phyloP scores from a whole-genome alignment of 108 stramenopile species.

The Ochromonas danica region DNA sequence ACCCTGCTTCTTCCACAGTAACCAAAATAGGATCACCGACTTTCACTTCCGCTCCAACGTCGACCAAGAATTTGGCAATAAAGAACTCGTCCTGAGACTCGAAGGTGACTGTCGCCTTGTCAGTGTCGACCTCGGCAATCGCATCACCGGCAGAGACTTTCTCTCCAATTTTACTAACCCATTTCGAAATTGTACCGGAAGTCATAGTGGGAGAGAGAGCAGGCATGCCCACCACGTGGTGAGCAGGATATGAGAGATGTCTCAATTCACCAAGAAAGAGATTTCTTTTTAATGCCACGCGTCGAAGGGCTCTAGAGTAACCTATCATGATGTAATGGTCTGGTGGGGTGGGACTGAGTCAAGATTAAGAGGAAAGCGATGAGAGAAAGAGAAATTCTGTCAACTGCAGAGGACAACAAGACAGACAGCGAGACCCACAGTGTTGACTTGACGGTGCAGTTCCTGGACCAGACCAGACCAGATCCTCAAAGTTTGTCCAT shows the following conservation, averaged over 20 bases:
- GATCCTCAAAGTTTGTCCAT: too few species aligned
- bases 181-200: constrained; percentile 74
- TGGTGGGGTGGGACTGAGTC: too few species aligned
- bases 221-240: constrained; percentile 49
- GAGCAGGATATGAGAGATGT: constrained; percentile 25
- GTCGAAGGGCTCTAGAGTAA: too few species aligned
- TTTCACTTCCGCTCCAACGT: constrained; percentile 64
- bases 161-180: constrained; percentile 78
- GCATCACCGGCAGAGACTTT: constrained; percentile 78
- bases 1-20: constrained; percentile 49
- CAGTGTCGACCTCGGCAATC: constrained; percentile 91
- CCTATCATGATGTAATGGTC: too few species aligned
- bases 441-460: too few species aligned
- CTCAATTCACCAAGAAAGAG: too few species aligned
- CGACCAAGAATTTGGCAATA: constrained; percentile 84
- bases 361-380: too few species aligned
- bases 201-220: constrained; percentile 73
- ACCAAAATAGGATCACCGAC: constrained; percentile 51
- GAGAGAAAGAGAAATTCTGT: too few species aligned
- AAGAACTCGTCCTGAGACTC: constrained; percentile 95
- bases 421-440: too few species aligned
- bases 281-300: too few species aligned
- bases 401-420: too few species aligned
- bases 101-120: constrained; percentile 96
- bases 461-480: too few species aligned